Conservation (phyloP, 208 protist genomes). For the Crithidia sp. region DNA sequence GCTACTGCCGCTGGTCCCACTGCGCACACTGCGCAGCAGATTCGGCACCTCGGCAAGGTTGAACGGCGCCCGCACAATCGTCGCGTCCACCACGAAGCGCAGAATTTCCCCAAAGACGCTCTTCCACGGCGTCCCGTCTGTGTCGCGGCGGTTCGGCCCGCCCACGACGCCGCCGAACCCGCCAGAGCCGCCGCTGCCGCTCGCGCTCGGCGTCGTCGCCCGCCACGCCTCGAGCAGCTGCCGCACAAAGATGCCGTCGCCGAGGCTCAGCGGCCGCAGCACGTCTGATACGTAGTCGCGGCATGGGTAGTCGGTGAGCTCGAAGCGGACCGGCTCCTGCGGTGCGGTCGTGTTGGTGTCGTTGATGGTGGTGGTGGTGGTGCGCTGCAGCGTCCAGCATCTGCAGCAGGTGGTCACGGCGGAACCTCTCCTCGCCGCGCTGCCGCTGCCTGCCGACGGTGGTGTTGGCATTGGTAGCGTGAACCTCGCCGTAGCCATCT, state of each 20-base stretch:
- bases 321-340: slow-evolving; percentile 7
- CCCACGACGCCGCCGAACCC: slow-evolving; percentile 4
- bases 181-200: background rate
- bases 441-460: too few species aligned
- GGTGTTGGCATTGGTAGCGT: too few species aligned
- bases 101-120: slow-evolving; percentile 24
- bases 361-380: background rate
- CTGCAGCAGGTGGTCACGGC: too few species aligned
- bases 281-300: slow-evolving; percentile 27
- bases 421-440: too few species aligned
- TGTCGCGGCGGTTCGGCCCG: slow-evolving; percentile 21
- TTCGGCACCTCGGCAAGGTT: slow-evolving; percentile 12
- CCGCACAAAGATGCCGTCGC: slow-evolving; percentile 33
- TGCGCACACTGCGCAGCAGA: slow-evolving; percentile 31
- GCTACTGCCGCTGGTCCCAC: background rate
- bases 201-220: slow-evolving; percentile 3
- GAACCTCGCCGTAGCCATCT: too few species aligned
- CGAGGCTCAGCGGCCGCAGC: slow-evolving; percentile 33
- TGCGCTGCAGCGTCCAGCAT: too few species aligned
- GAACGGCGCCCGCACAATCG: slow-evolving; percentile 21
- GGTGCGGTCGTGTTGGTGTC: background rate
- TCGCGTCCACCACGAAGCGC: slow-evolving; percentile 25
- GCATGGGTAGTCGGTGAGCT: slow-evolving; percentile 15
- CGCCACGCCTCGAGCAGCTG: slow-evolving; percentile 42
- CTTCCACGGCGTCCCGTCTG: slow-evolving; percentile 18